These are phyloP conservation scores for Ceratocystiopsis minuta DNA, from an alignment of 2,329 filamentous ascomycete species.

Conservation along the genomic window DNA sequence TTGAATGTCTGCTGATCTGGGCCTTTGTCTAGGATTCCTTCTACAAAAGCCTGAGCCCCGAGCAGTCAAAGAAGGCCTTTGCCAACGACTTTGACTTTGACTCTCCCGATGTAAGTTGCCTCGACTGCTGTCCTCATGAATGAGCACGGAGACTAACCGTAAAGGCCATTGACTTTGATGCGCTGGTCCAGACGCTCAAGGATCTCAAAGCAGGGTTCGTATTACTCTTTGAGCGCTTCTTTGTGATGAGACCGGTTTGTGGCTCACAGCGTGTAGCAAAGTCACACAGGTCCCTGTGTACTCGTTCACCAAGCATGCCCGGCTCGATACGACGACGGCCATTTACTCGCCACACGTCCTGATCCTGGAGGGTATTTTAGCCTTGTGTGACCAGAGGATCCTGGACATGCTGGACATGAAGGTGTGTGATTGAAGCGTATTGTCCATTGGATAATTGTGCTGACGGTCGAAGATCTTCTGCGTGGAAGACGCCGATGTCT, in stretches of 20 bases:
- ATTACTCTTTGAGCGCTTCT: neutral
- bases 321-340: conserved; percentile 59
- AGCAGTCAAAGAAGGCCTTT: conserved; percentile 67
- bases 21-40: conserved; percentile 59
- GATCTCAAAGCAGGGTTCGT: conserved; percentile 83
- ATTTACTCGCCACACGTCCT: conserved; percentile 95
- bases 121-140: neutral
- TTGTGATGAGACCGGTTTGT: neutral
- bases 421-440: conserved; percentile 33
- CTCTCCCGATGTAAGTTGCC: conserved; percentile 46
- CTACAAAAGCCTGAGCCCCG: conserved; percentile 73
- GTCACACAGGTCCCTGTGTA: conserved; percentile 72
- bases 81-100: conserved; percentile 92
- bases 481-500: conserved; percentile 88
- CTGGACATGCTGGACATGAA: conserved; percentile 81
- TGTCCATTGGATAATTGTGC: too few species aligned
- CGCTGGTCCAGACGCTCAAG: conserved; percentile 57
- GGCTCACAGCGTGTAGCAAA: too few species aligned
- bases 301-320: conserved; percentile 81
- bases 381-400: conserved; percentile 73
- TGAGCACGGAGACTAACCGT: neutral
- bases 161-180: conserved; percentile 80
- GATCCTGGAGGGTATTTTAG: conserved; percentile 90
- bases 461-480: conserved; percentile 55
- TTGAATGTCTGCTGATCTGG: too few species aligned